These are phyloP conservation scores for Rhodomyrtus tomentosa DNA, from an alignment of 345 rosid genomes.

Conservation along the genomic window DNA sequence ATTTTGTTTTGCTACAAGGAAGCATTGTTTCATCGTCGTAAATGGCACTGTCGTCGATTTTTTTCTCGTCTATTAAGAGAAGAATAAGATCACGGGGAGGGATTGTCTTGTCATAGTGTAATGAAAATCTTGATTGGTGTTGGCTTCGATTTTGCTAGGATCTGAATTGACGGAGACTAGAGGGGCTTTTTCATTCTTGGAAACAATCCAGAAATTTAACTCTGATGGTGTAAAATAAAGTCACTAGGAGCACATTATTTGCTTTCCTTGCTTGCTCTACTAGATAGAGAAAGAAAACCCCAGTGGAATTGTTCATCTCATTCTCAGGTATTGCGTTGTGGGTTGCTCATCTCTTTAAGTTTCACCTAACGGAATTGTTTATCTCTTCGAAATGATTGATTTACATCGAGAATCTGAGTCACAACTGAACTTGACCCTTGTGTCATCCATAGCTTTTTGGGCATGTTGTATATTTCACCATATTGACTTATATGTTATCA, in stretches of 20 bases:
- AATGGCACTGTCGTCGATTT: neutral
- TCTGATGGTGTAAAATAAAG: neutral
- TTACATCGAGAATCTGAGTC: neutral
- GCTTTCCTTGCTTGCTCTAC: neutral
- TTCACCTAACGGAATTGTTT: neutral
- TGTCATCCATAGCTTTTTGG: neutral
- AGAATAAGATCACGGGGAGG: neutral
- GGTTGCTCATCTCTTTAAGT: neutral
- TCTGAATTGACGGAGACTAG: neutral
- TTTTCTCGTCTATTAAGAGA: neutral
- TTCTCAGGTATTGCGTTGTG: neutral
- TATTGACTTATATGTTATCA: neutral
- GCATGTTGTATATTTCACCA: neutral
- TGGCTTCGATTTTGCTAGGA: neutral
- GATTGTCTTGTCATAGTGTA: neutral
- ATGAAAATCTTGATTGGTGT: neutral
- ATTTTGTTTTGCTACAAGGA: neutral
- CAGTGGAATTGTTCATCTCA: neutral
- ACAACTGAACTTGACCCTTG: neutral
- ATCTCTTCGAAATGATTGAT: neutral
- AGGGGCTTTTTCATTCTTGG: neutral
- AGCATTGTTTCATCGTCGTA: neutral
- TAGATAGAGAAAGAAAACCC: neutral
- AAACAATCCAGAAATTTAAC: neutral
- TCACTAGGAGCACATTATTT: neutral